Base-by-base conservation (phyloP, 768 basidiomycete species). In the Boletus bicolor region DNA sequence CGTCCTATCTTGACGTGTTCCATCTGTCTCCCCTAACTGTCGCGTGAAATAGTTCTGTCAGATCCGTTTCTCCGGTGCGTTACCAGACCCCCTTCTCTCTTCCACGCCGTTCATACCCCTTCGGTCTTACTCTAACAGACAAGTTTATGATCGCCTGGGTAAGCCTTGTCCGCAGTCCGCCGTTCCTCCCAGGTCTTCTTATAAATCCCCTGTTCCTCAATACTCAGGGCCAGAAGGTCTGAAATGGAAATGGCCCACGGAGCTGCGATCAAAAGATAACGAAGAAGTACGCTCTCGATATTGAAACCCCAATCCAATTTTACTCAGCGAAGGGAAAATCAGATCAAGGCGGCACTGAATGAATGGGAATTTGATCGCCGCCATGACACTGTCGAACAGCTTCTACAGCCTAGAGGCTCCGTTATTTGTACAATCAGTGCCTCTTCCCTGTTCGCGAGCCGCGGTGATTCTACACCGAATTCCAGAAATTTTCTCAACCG, bases 131-230 rank as follows among this genome's bases (percentile, higher is more conserved):
- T 28, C 61, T 51, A 44, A 35, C 60, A 86, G 90, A 21, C 84
- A 83, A 49, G 82, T 91, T 7, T 92, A 93, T 70, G 89, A 93
- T 66, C 70, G 79, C 34, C 76, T 91, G 64, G 91, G 90, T 77
- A 68, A 71, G 72, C 37, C 34, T 47, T 17, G 32, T 43, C 48
- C 52, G 44, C 60, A 48, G 38, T 47, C 28, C 44, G 42, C 54
- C 54, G 45, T 54, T 53, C 49, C 6, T 38, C 5, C n/a, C 34
- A 17, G 36, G 30, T 21, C 49, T 50, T 58, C 44, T 60, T 57
- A 62, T 57, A 53, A 41, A 28, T 46, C 34, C 17, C 51, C 49
- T 58, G 49, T 58, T 21, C 36, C 43, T 57, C 50, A 14, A 34
- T 45, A 46, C 21, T 19, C 54, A 76, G 75, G 76, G 17, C 61